These are phyloP conservation scores for Podospora pseudocomata DNA, from an alignment of 495 filamentous ascomycete species.

Conservation along the genomic window DNA sequence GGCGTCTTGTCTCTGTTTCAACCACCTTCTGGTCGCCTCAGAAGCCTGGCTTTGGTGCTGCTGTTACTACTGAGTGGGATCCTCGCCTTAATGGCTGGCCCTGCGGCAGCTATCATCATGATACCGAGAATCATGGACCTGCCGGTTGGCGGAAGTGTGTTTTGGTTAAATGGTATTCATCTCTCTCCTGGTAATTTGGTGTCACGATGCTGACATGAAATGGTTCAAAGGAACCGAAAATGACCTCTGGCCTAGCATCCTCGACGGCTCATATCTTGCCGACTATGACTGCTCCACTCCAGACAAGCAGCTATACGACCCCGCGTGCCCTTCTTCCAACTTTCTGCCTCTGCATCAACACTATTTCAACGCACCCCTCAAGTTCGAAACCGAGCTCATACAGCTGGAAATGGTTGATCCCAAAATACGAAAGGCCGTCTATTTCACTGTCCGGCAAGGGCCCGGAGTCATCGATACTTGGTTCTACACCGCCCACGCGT, in stretches of 20 bases:
- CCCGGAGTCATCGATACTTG: neutral
- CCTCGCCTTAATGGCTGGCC: neutral
- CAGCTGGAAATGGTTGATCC: no score
- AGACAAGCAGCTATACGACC: neutral
- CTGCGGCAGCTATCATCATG: neutral
- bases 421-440: no score
- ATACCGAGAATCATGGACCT: neutral
- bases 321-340: neutral
- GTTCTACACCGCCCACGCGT: neutral
- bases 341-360: neutral
- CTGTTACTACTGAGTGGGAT: neutral
- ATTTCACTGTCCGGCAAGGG: neutral
- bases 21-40: neutral
- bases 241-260: neutral
- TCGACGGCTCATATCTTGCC: neutral
- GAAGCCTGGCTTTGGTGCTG: neutral
- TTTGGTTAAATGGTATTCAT: neutral
- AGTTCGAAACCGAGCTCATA: no score
- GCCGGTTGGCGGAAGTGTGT: neutral
- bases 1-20: neutral
- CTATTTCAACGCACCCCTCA: no score
- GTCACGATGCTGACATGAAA: no score
- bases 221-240: neutral
- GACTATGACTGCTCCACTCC: neutral
- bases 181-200: no score